Evolutionary conservation across 441 rosid species (phyloP).

Genomic region (Mallotus repandus): DNA sequence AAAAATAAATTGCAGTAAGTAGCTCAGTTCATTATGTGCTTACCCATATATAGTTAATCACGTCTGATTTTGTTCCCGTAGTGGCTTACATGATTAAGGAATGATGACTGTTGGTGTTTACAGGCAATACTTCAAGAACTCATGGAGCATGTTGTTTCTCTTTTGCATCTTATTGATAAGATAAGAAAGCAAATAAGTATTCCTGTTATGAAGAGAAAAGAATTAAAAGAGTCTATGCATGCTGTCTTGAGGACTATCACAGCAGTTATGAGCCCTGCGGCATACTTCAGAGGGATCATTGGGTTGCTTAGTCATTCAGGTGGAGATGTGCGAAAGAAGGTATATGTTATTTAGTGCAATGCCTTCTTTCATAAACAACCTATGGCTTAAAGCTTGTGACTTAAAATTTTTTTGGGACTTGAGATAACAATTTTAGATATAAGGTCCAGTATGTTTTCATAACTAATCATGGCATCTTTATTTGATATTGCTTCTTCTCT

Average conservation of each 20-base stretch:
- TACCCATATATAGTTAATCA: not conserved
- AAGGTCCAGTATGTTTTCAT: not conserved
- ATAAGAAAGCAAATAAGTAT: slow-evolving; percentile 44
- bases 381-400: not conserved
- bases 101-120: slow-evolving; percentile 15
- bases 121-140: slow-evolving; percentile 77
- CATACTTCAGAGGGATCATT: slow-evolving; percentile 71
- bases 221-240: slow-evolving; percentile 54
- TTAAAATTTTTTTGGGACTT: not conserved
- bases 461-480: slow-evolving; percentile 2
- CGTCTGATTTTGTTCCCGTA: not conserved
- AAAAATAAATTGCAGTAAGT: not conserved
- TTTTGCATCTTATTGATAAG: slow-evolving; percentile 50
- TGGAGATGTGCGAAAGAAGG: slow-evolving; percentile 70
- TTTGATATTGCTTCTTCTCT: not conserved
- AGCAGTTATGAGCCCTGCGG: slow-evolving; percentile 56
- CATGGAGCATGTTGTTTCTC: slow-evolving; percentile 66
- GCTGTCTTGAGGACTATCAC: slow-evolving; percentile 62
- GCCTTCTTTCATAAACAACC: not conserved
- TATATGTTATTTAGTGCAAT: slow-evolving; percentile 29
- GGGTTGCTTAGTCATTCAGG: slow-evolving; percentile 66
- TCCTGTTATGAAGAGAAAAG: slow-evolving; percentile 48
- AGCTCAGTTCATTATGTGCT: not conserved
- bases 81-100: not conserved
- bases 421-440: not conserved